Evolutionary conservation across 257 asterid genomes (phyloP), one percentile per base, ranked within the genome.

Genomic region (Solanum phureja): DNA sequence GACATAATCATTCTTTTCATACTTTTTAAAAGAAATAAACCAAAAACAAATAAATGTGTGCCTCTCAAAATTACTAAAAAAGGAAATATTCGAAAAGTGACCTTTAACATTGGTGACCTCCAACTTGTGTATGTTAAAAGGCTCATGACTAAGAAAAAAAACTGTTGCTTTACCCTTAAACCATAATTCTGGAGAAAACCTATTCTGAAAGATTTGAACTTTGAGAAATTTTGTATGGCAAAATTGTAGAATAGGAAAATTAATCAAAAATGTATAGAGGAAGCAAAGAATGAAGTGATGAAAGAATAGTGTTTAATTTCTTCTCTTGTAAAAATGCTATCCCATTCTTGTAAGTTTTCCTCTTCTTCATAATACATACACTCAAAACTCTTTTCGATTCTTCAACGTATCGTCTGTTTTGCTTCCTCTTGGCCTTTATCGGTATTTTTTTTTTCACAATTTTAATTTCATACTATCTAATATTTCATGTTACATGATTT

Each of bases 311-410:
- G 81, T 86, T 33, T 72, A 72, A 33, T 72, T 93, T 84, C 95
- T 92, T 92, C 87, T 24, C 60, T 87, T 86, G 84, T 88, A 89
- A 89, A 92, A 38, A 89, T 89, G 91, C 92, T 83, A 91, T 91
- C 89, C 93, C 86, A 88, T 89, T 90, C 87, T 49, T 90, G 94
- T 93, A 93, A 93, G 94, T 88, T 91, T 93, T 88, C 91, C 85
- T 88, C 90, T 75, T 56, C 38, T 76, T 90, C 88, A 86, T 90
- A 87, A 76, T 68, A 77, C 27, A 37, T 3, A 37, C 35, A 3
- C 34, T 73, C 16, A 24, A 38, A 72, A 52, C 38, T 72, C 84
- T 76, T 88, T 35, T 21, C 10, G 68, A 68, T 66, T 84, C 23
- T 87, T 90, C 79, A 24, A 29, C 56, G 16, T 79, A 10, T 14